Percentiles rank a stretch among this genome's conserved stretches.
phyloP scores from a whole-genome alignment of 768 basidiomycete genomes.

The Lyophyllum shimeji region DNA sequence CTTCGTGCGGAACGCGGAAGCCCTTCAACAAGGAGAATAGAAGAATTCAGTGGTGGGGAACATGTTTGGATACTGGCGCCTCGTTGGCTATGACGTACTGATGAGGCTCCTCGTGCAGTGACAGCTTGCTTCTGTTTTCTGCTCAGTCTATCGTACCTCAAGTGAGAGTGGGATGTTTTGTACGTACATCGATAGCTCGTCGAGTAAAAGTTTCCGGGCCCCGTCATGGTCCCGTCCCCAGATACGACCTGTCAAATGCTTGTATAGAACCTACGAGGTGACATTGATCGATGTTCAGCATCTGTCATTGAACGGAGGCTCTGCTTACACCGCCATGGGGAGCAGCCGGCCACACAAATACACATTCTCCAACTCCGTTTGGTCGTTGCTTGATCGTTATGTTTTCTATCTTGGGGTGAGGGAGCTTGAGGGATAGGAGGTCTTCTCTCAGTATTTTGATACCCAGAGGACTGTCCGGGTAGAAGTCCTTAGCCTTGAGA shows the following conservation, averaged over 20 bases:
- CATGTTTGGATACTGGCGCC: neutral
- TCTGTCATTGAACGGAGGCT: neutral
- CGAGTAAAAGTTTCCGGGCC: slow-evolving; percentile 12
- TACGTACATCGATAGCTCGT: slow-evolving; percentile 31
- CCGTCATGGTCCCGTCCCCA: slow-evolving; percentile 7
- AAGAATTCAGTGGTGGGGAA: neutral
- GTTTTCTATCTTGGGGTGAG: slow-evolving; percentile 37
- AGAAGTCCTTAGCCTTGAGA: slow-evolving; percentile 34
- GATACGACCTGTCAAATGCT: slow-evolving; percentile 14
- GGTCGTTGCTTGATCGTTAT: slow-evolving; percentile 25
- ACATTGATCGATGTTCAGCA: neutral
- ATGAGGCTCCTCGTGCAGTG: slow-evolving; percentile 2
- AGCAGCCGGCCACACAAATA: slow-evolving; percentile 18
- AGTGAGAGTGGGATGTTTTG: neutral
- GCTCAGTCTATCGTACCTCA: neutral
- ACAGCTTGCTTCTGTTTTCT: slow-evolving; percentile 5
- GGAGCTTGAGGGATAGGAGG: slow-evolving; percentile 33
- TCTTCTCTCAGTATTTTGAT: slow-evolving; percentile 30
- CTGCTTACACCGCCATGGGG: slow-evolving; percentile 3
- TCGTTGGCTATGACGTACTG: slow-evolving; percentile 5
- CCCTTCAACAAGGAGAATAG: neutral
- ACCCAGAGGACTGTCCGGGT: slow-evolving; percentile 26
- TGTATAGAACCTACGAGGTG: slow-evolving; percentile 20
- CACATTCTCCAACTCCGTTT: slow-evolving; percentile 24
- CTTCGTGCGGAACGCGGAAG: neutral